phyloP scores from a whole-genome alignment of 2,329 filamentous ascomycete species.

The Fusarium sp. region DNA sequence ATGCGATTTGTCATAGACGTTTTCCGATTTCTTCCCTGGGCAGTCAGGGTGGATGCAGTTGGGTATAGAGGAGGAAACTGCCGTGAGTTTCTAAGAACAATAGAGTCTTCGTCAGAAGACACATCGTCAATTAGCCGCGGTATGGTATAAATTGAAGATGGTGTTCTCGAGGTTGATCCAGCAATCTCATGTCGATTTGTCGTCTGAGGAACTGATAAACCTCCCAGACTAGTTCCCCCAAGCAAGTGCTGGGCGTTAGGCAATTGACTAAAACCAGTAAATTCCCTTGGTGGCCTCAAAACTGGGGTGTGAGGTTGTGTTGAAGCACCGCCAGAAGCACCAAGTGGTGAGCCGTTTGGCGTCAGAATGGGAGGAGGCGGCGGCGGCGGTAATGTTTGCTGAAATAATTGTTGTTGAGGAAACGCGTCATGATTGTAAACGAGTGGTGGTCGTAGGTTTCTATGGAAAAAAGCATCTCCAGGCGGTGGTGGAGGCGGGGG shows the following conservation, averaged over 20 bases:
- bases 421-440: constrained; percentile 12
- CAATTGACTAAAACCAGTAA: constrained; percentile 3
- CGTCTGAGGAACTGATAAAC: neutral
- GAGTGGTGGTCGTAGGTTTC: constrained; percentile 26
- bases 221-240: neutral
- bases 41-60: constrained; percentile 38
- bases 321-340: neutral
- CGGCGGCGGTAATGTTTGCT: constrained; percentile 10
- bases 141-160: constrained; percentile 41
- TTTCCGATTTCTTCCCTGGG: constrained; percentile 43
- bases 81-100: constrained; percentile 48
- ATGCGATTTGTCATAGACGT: constrained; percentile 50
- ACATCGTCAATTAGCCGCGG: constrained; percentile 38
- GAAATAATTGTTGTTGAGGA: constrained; percentile 12
- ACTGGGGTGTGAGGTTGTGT: neutral
- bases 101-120: constrained; percentile 45
- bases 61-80: constrained; percentile 51
- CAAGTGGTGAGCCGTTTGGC: neutral
- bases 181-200: constrained; percentile 1
- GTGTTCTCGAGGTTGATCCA: constrained; percentile 30
- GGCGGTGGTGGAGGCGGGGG: constrained; percentile 29
- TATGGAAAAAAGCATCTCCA: constrained; percentile 6
- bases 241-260: neutral
- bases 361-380: constrained; percentile 2
- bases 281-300: constrained; percentile 7